These are phyloP conservation scores for Heimioporus sp. DNA, from an alignment of 768 basidiomycete species.

Conservation along the genomic window DNA sequence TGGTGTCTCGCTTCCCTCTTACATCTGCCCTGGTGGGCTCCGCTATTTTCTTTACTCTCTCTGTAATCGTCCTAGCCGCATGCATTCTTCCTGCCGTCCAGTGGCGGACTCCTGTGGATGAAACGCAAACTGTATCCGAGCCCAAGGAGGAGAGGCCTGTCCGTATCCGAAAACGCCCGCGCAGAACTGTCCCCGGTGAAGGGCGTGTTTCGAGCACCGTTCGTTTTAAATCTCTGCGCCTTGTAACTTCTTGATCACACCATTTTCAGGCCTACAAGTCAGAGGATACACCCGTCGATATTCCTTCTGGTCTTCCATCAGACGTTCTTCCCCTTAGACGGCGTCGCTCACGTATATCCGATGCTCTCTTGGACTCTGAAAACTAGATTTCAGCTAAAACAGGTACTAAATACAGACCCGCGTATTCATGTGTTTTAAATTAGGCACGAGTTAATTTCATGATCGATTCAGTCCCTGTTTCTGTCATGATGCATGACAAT, in stretches of 20 bases:
- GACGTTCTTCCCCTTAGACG: slow-evolving; percentile 39
- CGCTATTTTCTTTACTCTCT: slow-evolving; percentile 45
- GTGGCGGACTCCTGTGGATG: slow-evolving; percentile 19
- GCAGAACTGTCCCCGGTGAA: slow-evolving; percentile 21
- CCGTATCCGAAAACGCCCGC: slow-evolving; percentile 28
- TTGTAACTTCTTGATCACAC: slow-evolving; percentile 7
- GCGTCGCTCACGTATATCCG: slow-evolving; percentile 43
- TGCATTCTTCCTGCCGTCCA: slow-evolving; percentile 52
- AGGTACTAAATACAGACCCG: slow-evolving; percentile 9
- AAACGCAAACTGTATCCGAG: slow-evolving; percentile 3
- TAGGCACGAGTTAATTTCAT: slow-evolving; percentile 24
- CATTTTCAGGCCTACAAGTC: slow-evolving; percentile 23
- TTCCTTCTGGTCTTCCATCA: slow-evolving; percentile 29
- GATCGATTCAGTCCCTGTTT: slow-evolving; percentile 8
- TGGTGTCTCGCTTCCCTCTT: slow-evolving; percentile 69
- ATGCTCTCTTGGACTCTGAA: slow-evolving; percentile 30
- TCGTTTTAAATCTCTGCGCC: slow-evolving; percentile 7
- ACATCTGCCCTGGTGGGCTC: slow-evolving; percentile 48
- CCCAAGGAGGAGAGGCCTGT: slow-evolving; percentile 20
- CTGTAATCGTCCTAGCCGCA: slow-evolving; percentile 43
- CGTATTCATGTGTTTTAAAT: slow-evolving; percentile 23
- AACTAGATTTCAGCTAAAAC: slow-evolving; percentile 17
- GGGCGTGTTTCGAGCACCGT: slow-evolving; percentile 21
- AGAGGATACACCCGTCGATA: slow-evolving; percentile 27
- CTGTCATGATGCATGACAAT: slow-evolving; percentile 14